Conservation (phyloP, 768 basidiomycete genomes). For the Lactarius sanguifluus region DNA sequence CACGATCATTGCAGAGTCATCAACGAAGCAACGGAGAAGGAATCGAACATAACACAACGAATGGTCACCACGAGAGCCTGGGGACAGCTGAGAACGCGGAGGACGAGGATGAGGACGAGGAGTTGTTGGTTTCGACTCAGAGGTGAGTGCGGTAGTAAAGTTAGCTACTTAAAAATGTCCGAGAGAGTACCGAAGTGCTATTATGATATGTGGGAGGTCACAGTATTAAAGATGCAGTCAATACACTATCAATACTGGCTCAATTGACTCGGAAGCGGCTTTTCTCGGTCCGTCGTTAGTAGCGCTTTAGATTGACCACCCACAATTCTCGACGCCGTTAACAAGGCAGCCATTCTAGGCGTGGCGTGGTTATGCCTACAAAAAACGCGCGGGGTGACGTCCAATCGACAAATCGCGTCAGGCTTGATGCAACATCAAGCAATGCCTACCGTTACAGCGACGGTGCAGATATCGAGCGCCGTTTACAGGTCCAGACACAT, state of each 20-base stretch:
- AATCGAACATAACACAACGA: constrained; percentile 20
- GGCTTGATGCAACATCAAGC: constrained; percentile 22
- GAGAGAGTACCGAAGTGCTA: background rate
- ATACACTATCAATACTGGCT: too few relatives aligned
- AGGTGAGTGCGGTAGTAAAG: constrained; percentile 27
- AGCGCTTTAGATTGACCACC: too few relatives aligned
- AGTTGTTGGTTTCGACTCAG: constrained; percentile 30
- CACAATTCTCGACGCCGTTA: background rate
- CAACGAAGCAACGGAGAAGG: constrained; percentile 5
- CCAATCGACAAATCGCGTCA: constrained; percentile 33
- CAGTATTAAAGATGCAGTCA: too few relatives aligned
- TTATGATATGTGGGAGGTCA: background rate
- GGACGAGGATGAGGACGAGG: constrained; percentile 27
- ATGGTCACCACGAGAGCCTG: background rate
- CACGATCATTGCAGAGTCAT: constrained; percentile 14
- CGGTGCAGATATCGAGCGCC: constrained; percentile 24
- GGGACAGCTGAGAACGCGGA: constrained; percentile 23
- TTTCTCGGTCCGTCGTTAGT: background rate
- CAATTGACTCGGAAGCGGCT: too few relatives aligned
- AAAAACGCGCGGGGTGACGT: constrained; percentile 10
- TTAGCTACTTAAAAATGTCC: background rate
- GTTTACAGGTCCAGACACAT: constrained; percentile 29
- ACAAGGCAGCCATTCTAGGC: background rate
- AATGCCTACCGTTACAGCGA: constrained; percentile 15
- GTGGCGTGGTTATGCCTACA: constrained; percentile 14